Percentiles rank a stretch among this genome's conserved stretches.
phyloP scores from a whole-genome alignment of 192 early-diverging fungal genomes.

The Linnemannia hyalina region DNA sequence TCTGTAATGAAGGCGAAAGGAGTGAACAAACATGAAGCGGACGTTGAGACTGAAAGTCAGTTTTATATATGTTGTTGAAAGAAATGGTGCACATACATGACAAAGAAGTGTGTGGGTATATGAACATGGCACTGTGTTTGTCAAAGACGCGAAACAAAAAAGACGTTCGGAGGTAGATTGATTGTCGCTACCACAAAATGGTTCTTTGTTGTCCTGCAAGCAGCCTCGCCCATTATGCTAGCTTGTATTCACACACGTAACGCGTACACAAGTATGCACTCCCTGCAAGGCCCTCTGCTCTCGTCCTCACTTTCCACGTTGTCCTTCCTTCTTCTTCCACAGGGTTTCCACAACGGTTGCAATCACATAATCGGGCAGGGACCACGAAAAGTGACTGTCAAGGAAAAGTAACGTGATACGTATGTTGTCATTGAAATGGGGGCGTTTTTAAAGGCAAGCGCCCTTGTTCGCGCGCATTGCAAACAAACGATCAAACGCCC shows the following conservation, averaged over 20 bases:
- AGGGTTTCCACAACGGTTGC: not conserved
- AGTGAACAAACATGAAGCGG: not conserved
- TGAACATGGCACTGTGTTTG: no score
- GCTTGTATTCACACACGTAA: not conserved
- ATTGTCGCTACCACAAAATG: not conserved
- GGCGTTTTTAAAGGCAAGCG: not conserved
- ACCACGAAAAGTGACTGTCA: not conserved
- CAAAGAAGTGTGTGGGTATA: not conserved
- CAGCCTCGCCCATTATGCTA: not conserved
- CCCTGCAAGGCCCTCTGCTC: not conserved
- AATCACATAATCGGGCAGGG: not conserved
- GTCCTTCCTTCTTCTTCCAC: not conserved
- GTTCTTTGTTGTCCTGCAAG: not conserved
- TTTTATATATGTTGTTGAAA: not conserved
- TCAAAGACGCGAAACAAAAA: not conserved
- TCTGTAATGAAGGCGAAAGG: not conserved
- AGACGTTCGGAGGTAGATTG: not conserved
- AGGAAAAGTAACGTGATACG: not conserved
- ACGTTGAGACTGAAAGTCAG: not conserved
- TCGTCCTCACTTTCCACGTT: not conserved
- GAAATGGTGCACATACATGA: not conserved
- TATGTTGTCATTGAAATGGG: not conserved
- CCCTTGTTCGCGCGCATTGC: not conserved
- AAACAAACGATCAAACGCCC: conserved; percentile 4
- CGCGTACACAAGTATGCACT: not conserved